These are phyloP conservation scores for Vigna trinervia DNA, from an alignment of 306 rosid species.

Conservation along the genomic window DNA sequence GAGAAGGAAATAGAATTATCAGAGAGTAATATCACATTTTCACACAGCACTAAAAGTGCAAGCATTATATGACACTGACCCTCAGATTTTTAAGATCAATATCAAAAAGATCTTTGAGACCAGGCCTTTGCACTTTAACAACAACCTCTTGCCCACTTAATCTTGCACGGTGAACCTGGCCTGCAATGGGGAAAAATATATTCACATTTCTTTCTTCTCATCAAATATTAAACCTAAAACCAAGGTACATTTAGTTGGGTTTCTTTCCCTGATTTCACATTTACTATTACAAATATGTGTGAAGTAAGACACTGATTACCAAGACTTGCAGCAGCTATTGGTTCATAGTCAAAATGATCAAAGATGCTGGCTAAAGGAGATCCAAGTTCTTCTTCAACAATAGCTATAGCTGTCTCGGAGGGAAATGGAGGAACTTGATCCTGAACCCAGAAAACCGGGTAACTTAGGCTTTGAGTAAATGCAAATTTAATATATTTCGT, in stretches of 20 bases:
- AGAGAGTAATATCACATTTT: constrained; percentile 26
- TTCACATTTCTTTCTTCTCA: constrained; percentile 35
- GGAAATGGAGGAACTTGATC: constrained; percentile 99
- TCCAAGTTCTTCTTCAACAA: constrained; percentile 94
- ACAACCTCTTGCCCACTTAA: constrained; percentile 87
- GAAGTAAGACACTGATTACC: constrained; percentile 63
- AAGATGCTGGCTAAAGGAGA: constrained; percentile 67
- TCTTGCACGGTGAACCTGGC: constrained; percentile 99
- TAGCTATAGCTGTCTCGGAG: constrained; percentile 82
- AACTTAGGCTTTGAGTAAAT: constrained; percentile 43
- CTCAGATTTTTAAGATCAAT: constrained; percentile 96
- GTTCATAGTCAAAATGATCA: constrained; percentile 91
- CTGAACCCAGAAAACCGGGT: constrained; percentile 53
- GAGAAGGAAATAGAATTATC: constrained; percentile 18
- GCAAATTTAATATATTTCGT: constrained; percentile 31
- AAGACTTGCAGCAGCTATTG: constrained; percentile 99
- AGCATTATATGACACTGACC: constrained; percentile 64
- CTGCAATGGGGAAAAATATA: constrained; percentile 55
- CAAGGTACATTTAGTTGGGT: constrained; percentile 14
- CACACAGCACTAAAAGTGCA: constrained; percentile 19
- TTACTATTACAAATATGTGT: constrained; percentile 18
- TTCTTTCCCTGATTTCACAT: constrained; percentile 32
- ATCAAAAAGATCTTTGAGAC: constrained; percentile 94
- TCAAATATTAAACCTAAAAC: constrained; percentile 34
- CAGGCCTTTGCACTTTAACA: constrained; percentile 98